Evolutionary conservation across 2,329 filamentous ascomycete genomes (phyloP).

Genomic region (Cladophialophora chaetospira): DNA sequence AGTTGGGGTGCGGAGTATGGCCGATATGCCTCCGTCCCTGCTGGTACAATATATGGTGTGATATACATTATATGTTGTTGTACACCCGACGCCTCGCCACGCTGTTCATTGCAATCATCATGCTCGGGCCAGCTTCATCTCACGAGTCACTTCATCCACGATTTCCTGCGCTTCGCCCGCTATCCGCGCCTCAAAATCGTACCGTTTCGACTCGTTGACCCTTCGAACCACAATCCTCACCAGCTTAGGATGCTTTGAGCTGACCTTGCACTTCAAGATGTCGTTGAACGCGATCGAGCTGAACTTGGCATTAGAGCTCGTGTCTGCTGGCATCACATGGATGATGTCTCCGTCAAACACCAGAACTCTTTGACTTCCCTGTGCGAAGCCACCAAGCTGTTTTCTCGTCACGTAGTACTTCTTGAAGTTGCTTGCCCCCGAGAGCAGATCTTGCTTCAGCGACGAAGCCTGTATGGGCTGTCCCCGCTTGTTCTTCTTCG

Average conservation of each 20-base stretch:
- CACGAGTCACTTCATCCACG: constrained; percentile 64
- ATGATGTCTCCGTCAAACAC: constrained; percentile 67
- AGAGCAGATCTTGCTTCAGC: constrained; percentile 50
- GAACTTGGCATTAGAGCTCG: constrained; percentile 54
- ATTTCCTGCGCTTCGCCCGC: constrained; percentile 62
- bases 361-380: constrained; percentile 61
- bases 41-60: no score
- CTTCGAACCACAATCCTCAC: constrained; percentile 63
- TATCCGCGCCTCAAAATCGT: constrained; percentile 65
- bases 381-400: constrained; percentile 66
- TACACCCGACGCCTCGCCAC: no score
- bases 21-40: no score
- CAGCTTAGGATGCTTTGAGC: constrained; percentile 64
- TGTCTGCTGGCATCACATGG: constrained; percentile 62
- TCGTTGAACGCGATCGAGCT: constrained; percentile 65
- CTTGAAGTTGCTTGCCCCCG: constrained; percentile 55
- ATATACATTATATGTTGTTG: no score
- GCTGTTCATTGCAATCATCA: no score
- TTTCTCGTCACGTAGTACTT: constrained; percentile 66
- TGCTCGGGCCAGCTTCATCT: constrained; percentile 46
- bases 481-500: constrained; percentile 49
- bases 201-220: constrained; percentile 65
- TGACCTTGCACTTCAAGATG: constrained; percentile 67
- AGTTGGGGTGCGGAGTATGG: background rate
- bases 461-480: constrained; percentile 50